phyloP scores from a whole-genome alignment of 2,329 filamentous ascomycete genomes.

The Sclerotinia sclerotiorum region DNA sequence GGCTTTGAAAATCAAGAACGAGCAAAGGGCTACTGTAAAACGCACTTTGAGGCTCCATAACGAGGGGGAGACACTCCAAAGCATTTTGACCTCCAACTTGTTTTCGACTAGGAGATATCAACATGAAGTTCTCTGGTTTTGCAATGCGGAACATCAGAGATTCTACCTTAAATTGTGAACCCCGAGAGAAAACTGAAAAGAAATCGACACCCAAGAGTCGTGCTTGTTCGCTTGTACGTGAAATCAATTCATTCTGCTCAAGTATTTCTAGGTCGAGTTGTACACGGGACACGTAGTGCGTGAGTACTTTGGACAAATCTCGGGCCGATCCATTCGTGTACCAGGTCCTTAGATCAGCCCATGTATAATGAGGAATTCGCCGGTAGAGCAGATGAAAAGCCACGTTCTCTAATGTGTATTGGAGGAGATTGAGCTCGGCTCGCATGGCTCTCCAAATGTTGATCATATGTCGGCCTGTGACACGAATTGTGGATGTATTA shows the following conservation, averaged over 20 bases:
- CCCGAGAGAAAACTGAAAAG: slow-evolving; percentile 90
- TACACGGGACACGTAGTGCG: slow-evolving; percentile 74
- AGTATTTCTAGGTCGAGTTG: slow-evolving; percentile 87
- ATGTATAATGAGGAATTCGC: slow-evolving; percentile 84
- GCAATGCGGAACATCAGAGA: slow-evolving; percentile 98
- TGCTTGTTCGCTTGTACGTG: slow-evolving; percentile 91
- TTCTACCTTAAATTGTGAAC: slow-evolving; percentile 98
- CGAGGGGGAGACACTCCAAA: slow-evolving; percentile 86
- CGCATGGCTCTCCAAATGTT: slow-evolving; percentile 98
- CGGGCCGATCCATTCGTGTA: slow-evolving; percentile 67
- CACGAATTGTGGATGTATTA: slow-evolving; percentile 83
- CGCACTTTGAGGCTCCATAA: slow-evolving; percentile 95
- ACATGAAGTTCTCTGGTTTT: slow-evolving; percentile 90
- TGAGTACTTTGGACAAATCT: slow-evolving; percentile 71
- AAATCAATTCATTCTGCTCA: slow-evolving; percentile 83
- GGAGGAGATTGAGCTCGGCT: slow-evolving; percentile 83
- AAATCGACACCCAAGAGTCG: slow-evolving; percentile 92
- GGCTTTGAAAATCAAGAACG: slow-evolving; percentile 91
- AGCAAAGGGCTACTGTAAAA: slow-evolving; percentile 90
- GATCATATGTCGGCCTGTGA: slow-evolving; percentile 95
- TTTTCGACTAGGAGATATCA: slow-evolving; percentile 85
- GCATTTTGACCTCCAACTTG: slow-evolving; percentile 95
- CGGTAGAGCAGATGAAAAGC: slow-evolving; percentile 86
- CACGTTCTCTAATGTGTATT: slow-evolving; percentile 96
- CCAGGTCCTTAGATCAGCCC: slow-evolving; percentile 78